These are phyloP conservation scores for Tetrapisispora iriomotensis DNA, from an alignment of 805 yeast genomes.

Conservation along the genomic window DNA sequence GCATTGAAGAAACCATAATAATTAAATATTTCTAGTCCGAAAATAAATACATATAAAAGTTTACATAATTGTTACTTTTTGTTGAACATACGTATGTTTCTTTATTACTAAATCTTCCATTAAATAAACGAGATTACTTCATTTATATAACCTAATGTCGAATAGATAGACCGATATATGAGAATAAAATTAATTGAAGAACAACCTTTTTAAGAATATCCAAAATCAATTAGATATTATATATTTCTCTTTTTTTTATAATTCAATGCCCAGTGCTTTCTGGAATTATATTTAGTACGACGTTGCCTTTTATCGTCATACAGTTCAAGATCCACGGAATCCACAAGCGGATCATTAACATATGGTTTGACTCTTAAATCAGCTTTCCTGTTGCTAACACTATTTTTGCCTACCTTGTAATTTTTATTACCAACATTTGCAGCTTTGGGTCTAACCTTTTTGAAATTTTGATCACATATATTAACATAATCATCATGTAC, in stretches of 20 bases:
- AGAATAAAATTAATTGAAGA: too few relatives aligned
- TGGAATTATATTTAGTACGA: neutral
- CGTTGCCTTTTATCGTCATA: constrained; percentile 1
- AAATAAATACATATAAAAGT: too few relatives aligned
- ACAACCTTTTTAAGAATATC: too few relatives aligned
- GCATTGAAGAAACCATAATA: constrained; percentile 28
- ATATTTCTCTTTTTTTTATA: constrained; percentile 1
- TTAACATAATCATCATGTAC: neutral
- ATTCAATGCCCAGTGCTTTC: constrained; percentile 1
- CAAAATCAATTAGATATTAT: too few relatives aligned
- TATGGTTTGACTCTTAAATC: neutral
- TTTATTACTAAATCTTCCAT: too few relatives aligned
- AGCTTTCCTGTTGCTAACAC: neutral
- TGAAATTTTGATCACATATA: neutral
- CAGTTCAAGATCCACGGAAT: neutral
- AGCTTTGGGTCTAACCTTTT: neutral
- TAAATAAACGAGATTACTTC: too few relatives aligned
- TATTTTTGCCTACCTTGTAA: neutral
- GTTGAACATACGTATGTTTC: too few relatives aligned
- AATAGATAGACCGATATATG: too few relatives aligned
- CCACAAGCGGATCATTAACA: neutral
- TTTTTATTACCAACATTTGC: neutral
- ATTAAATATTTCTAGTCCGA: too few relatives aligned
- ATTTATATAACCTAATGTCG: too few relatives aligned
- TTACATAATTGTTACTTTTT: too few relatives aligned